Base-by-base conservation (phyloP, 768 basidiomycete species). In the Chiua virens region DNA sequence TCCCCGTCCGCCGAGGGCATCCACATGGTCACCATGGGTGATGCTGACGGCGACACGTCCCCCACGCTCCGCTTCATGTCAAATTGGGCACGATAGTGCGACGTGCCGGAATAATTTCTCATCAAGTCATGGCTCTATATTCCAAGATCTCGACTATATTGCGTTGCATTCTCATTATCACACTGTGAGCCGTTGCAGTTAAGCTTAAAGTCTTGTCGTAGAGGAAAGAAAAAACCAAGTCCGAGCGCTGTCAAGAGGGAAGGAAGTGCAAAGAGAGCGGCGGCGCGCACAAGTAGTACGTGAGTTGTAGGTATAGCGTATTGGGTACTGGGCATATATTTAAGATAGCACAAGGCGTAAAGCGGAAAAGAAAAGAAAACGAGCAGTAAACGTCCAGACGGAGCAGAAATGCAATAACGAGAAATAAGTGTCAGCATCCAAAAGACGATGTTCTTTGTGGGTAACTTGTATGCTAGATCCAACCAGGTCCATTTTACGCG, bases 11-110 rank as follows among this genome's bases (percentile, higher is more conserved):
- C 30, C 7, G 37, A 64, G 41, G 66, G 55, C 2, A 23, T 20
- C 14, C 50, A 46, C 44, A 61, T 59, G 18, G 68, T 77, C 53
- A 65, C 35, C 43, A 73, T 73, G 65, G 61, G 57, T 30, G 68
- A n/a, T n/a, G n/a, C n/a, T n/a, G n/a, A 65, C 6, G 76, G 74
- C 50, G 75, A 73, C 37, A 75, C 72, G 0, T 75, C 72, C 14
- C 72, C 75, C 10, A 60, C 62, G 5, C 18, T 75, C 21, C 69
- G 71, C 52, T 66, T 74, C 57, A 28, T 38, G 21, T 49, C 58
- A n/a, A 59, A 62, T 34, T 56, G 45, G 4, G 63, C 63, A 55
- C 59, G 63, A 5, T 75, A 74, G 73, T 58, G 61, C 56, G 72
- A 75, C 52, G 65, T 71, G n/a, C n/a, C n/a, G n/a, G n/a, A n/a